Evolutionary conservation across 1,284 basidiomycete genomes (phyloP).

Genomic region (Boletus semigastroideus): DNA sequence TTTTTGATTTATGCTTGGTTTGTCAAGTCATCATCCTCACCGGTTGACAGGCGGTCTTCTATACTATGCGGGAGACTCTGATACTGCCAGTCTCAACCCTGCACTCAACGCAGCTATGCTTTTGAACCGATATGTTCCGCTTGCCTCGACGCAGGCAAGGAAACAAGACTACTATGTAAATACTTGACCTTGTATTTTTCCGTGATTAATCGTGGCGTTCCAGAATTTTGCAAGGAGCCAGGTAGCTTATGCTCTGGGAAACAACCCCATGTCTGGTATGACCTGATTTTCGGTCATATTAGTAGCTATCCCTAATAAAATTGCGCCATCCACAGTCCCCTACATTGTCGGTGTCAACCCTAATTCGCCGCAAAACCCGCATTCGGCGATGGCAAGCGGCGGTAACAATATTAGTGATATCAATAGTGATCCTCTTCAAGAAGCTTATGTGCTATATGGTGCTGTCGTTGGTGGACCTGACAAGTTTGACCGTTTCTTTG

Average conservation of each 20-base stretch:
- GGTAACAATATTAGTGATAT: constrained; percentile 69
- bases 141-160: constrained; percentile 65
- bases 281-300: background rate
- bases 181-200: background rate
- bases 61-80: constrained; percentile 79
- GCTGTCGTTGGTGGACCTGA: constrained; percentile 88
- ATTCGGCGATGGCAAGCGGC: constrained; percentile 84
- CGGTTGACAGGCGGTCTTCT: constrained; percentile 64
- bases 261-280: constrained; percentile 78
- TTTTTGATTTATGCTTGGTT: constrained; percentile 3
- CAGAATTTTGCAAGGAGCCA: constrained; percentile 74
- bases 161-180: constrained; percentile 60
- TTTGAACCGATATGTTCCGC: constrained; percentile 70
- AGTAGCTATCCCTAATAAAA: constrained; percentile 2
- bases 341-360: constrained; percentile 86
- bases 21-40: background rate
- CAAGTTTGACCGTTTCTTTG: constrained; percentile 73
- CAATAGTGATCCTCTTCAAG: constrained; percentile 68
- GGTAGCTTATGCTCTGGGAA: constrained; percentile 79
- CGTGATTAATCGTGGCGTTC: constrained; percentile 12
- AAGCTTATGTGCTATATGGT: constrained; percentile 81
- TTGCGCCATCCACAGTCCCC: constrained; percentile 46
- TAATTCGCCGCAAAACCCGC: constrained; percentile 87
- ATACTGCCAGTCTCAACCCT: constrained; percentile 79
- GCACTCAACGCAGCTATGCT: constrained; percentile 86